A percentile compares a stretch with the other conserved stretches of the same genome.
phyloP scores from a whole-genome alignment of 176 grass and related monocot genomes.

The Avena eriantha region DNA sequence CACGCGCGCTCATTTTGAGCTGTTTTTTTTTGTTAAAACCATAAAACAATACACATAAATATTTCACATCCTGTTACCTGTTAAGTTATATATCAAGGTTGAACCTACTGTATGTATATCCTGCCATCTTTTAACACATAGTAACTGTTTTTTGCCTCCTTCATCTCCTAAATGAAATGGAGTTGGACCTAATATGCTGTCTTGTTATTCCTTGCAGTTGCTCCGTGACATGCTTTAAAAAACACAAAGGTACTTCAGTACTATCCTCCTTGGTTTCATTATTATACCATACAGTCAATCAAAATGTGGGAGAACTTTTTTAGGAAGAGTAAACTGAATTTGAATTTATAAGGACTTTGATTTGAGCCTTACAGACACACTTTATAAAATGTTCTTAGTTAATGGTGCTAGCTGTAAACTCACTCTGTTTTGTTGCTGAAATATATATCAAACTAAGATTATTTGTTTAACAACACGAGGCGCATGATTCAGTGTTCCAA shows the following conservation, averaged over 20 bases:
- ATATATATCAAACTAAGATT: background rate
- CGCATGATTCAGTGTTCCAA: background rate
- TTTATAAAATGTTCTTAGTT: conserved; percentile 14
- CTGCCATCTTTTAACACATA: background rate
- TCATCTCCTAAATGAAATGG: conserved; percentile 8
- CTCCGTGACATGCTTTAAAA: conserved; percentile 91
- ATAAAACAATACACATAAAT: conserved; percentile 31
- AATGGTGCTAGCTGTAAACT: background rate
- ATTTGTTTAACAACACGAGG: background rate
- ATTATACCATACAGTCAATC: background rate
- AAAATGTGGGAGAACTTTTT: background rate
- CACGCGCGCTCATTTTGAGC: background rate
- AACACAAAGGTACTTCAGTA: conserved; percentile 84
- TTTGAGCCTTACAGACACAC: conserved; percentile 6
- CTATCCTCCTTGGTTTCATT: conserved; percentile 26
- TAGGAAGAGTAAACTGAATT: background rate
- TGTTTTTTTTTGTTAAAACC: background rate
- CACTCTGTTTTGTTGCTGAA: conserved; percentile 5
- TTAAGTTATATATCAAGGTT: background rate
- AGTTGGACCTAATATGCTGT: conserved; percentile 32
- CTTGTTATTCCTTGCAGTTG: conserved; percentile 69
- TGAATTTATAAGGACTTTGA: background rate
- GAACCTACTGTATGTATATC: conserved; percentile 21
- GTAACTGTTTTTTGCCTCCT: background rate
- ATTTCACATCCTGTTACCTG: conserved; percentile 30